phyloP scores from a whole-genome alignment of 768 basidiomycete species.

The Krasilnikovozyma curviuscula region DNA sequence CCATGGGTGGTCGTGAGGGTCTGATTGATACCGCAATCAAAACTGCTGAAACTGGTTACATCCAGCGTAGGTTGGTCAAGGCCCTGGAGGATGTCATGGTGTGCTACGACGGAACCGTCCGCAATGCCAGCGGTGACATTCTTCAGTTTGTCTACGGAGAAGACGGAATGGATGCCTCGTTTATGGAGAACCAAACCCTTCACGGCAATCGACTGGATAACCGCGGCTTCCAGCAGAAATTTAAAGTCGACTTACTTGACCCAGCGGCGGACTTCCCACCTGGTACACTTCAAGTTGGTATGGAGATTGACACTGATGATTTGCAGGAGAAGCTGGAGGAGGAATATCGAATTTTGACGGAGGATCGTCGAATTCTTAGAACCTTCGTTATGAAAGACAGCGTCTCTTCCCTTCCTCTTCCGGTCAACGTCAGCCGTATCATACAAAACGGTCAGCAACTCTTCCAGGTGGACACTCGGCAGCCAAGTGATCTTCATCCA shows the following conservation, averaged over 20 bases:
- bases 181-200: slow-evolving; percentile 85
- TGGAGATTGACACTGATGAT: slow-evolving; percentile 64
- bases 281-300: slow-evolving; percentile 64
- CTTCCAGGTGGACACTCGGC: slow-evolving; percentile 87
- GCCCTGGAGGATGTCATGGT: slow-evolving; percentile 95
- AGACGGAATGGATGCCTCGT: slow-evolving; percentile 96
- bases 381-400: slow-evolving; percentile 58
- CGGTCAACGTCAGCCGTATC: slow-evolving; percentile 87
- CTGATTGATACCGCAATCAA: slow-evolving; percentile 98
- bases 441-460: slow-evolving; percentile 89
- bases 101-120: slow-evolving; percentile 90
- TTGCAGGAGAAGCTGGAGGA: slow-evolving; percentile 70
- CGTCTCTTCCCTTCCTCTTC: slow-evolving; percentile 59
- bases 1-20: slow-evolving; percentile 99
- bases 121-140: slow-evolving; percentile 90
- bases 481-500: slow-evolving; percentile 81
- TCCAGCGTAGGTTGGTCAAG: slow-evolving; percentile 93
- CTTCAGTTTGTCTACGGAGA: slow-evolving; percentile 95
- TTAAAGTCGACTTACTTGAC: slow-evolving; percentile 76
- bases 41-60: slow-evolving; percentile 98
- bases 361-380: slow-evolving; percentile 65
- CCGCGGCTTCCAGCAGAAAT: slow-evolving; percentile 69
- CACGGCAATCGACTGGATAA: slow-evolving; percentile 71
- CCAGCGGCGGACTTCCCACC: slow-evolving; percentile 50
- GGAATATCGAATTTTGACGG: slow-evolving; percentile 42